These are phyloP conservation scores for Kuraishia capsulata DNA, from an alignment of 805 yeast species.

Conservation along the genomic window DNA sequence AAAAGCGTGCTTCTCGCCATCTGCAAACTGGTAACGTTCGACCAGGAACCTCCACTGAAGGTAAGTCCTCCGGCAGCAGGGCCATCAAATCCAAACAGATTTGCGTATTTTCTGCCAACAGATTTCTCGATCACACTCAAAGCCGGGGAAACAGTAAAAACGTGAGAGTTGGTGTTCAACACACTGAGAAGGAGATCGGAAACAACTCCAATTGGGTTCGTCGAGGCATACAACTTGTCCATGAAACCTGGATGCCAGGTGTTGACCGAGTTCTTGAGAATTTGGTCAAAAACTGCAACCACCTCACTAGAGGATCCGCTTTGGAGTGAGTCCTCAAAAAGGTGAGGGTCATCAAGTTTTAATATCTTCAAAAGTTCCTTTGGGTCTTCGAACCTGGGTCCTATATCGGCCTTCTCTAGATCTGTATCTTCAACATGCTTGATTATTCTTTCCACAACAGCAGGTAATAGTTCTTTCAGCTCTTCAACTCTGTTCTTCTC, in stretches of 20 bases:
- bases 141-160: constrained; percentile 77
- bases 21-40: constrained; percentile 71
- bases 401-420: constrained; percentile 37
- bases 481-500: constrained; percentile 48
- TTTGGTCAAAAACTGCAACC: constrained; percentile 38
- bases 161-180: constrained; percentile 79
- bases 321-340: constrained; percentile 13
- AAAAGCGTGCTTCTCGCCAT: constrained; percentile 58
- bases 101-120: constrained; percentile 61
- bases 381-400: constrained; percentile 42
- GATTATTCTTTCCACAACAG: constrained; percentile 42
- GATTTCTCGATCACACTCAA: constrained; percentile 66
- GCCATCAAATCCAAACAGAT: constrained; percentile 47
- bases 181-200: constrained; percentile 61
- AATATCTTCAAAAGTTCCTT: constrained; percentile 27
- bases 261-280: constrained; percentile 60
- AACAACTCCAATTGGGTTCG: constrained; percentile 75
- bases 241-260: constrained; percentile 86
- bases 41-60: constrained; percentile 83
- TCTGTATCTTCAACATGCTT: constrained; percentile 39
- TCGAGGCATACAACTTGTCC: constrained; percentile 80
- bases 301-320: constrained; percentile 32
- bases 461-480: constrained; percentile 41
- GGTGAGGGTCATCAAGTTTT: constrained; percentile 21
- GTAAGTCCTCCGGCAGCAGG: constrained; percentile 71